phyloP scores from a whole-genome alignment of 2,329 filamentous ascomycete species.

The Xylariales sp. region DNA sequence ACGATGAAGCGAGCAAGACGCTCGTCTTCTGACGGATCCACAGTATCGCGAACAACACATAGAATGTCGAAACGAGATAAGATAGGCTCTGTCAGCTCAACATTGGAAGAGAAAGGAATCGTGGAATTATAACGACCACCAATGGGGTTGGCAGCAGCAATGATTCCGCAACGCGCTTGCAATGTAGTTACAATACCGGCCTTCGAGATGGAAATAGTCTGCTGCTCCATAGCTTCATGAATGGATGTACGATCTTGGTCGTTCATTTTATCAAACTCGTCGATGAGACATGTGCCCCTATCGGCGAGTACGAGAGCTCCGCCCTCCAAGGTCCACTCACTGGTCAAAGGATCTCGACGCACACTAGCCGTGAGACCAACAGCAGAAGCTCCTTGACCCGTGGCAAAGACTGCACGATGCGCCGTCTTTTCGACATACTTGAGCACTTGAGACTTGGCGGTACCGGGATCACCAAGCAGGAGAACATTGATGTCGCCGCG shows the following conservation, averaged over 20 bases:
- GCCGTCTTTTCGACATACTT: slow-evolving; percentile 98
- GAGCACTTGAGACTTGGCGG: slow-evolving; percentile 93
- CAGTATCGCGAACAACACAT: slow-evolving; percentile 91
- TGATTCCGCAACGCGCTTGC: slow-evolving; percentile 91
- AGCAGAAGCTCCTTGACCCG: slow-evolving; percentile 92
- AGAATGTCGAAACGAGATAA: slow-evolving; percentile 97
- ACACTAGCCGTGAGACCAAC: slow-evolving; percentile 97
- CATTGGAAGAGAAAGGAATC: slow-evolving; percentile 92
- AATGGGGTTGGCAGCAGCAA: slow-evolving; percentile 94
- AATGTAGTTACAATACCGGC: slow-evolving; percentile 97
- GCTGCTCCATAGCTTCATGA: slow-evolving; percentile 99
- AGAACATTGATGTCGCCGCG: slow-evolving; percentile 98
- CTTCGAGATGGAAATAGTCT: slow-evolving; percentile 98
- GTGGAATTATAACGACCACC: slow-evolving; percentile 96
- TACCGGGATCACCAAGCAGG: slow-evolving; percentile 93
- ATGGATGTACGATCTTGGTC: slow-evolving; percentile 97
- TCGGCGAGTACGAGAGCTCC: slow-evolving; percentile 94
- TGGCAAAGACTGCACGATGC: slow-evolving; percentile 94
- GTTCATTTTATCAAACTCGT: slow-evolving; percentile 99
- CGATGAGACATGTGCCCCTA: slow-evolving; percentile 90
- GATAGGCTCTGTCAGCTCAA: slow-evolving; percentile 95
- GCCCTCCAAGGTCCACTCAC: slow-evolving; percentile 96
- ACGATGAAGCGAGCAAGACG: slow-evolving; percentile 92
- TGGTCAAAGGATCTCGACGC: slow-evolving; percentile 88
- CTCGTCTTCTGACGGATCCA: slow-evolving; percentile 89